Evolutionary conservation across 306 rosid species (phyloP).

Genomic region (Aeschynomene evenia): DNA sequence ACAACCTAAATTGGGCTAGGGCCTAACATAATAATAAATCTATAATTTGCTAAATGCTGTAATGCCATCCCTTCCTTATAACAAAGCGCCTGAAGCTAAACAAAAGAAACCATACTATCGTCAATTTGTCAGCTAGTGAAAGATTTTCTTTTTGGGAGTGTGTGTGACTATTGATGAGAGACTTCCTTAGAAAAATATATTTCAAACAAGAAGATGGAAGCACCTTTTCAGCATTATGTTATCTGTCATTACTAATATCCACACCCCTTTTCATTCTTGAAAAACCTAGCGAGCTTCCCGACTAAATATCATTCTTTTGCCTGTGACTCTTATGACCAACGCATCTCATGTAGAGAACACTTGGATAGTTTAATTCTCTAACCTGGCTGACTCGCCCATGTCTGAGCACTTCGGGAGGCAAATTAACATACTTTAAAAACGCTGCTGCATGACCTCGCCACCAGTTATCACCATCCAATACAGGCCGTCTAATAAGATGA

Average conservation of each 20-base stretch:
- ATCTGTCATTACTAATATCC: neutral
- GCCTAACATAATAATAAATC: neutral
- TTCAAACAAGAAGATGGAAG: neutral
- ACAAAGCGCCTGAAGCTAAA: conserved; percentile 3
- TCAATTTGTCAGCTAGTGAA: neutral
- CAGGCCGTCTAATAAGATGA: conserved; percentile 60
- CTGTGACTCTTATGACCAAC: conserved; percentile 11
- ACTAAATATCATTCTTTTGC: neutral
- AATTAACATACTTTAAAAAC: conserved; percentile 63
- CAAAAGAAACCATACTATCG: neutral
- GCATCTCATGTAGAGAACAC: conserved; percentile 20
- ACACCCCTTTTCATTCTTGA: neutral
- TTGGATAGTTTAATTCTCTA: conserved; percentile 29
- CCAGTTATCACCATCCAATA: conserved; percentile 90
- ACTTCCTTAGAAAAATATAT: neutral
- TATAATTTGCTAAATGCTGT: neutral
- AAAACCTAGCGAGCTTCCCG: neutral
- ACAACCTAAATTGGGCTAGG: neutral
- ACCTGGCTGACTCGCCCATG: conserved; percentile 93
- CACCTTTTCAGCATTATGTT: conserved; percentile 5
- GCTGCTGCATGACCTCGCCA: conserved; percentile 98
- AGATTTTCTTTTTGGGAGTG: neutral
- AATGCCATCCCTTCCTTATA: neutral
- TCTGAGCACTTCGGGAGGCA: conserved; percentile 77
- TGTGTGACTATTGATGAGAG: conserved; percentile 3